Conservation (phyloP, 306 rosid genomes). For the Vigna hirtella region DNA sequence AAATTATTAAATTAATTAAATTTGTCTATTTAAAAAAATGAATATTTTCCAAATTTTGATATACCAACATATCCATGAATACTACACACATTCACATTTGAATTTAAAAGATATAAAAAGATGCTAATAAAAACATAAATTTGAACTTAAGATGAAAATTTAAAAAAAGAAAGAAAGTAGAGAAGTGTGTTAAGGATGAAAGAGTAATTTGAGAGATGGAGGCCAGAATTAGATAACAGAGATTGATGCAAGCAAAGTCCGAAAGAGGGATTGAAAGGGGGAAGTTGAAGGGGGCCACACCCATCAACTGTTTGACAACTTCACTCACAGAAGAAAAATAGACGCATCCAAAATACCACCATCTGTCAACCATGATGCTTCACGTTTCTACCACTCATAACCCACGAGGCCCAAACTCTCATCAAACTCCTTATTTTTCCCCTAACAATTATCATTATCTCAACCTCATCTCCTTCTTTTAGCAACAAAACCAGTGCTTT, state of each 20-base stretch:
- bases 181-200: conserved; percentile 30
- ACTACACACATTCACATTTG: too few relatives aligned
- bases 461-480: conserved; percentile 44
- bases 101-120: too few relatives aligned
- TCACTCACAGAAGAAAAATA: background rate
- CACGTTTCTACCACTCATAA: conserved; percentile 82
- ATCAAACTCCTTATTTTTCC: conserved; percentile 13
- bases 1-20: too few relatives aligned
- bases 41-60: too few relatives aligned
- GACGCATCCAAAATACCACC: conserved; percentile 57
- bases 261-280: conserved; percentile 33
- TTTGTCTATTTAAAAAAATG: too few relatives aligned
- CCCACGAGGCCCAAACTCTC: conserved; percentile 56
- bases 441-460: conserved; percentile 47
- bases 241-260: conserved; percentile 37
- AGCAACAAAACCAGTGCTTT: conserved; percentile 46
- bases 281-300: conserved; percentile 1
- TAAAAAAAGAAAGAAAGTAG: too few relatives aligned
- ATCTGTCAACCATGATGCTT: conserved; percentile 68
- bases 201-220: background rate
- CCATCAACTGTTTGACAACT: conserved; percentile 33
- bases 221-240: conserved; percentile 24
- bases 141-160: too few relatives aligned
- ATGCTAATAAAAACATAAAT: too few relatives aligned
- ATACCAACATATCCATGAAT: too few relatives aligned